These are phyloP conservation scores for Rhazya stricta DNA, from an alignment of 257 asterid genomes.

Conservation along the genomic window DNA sequence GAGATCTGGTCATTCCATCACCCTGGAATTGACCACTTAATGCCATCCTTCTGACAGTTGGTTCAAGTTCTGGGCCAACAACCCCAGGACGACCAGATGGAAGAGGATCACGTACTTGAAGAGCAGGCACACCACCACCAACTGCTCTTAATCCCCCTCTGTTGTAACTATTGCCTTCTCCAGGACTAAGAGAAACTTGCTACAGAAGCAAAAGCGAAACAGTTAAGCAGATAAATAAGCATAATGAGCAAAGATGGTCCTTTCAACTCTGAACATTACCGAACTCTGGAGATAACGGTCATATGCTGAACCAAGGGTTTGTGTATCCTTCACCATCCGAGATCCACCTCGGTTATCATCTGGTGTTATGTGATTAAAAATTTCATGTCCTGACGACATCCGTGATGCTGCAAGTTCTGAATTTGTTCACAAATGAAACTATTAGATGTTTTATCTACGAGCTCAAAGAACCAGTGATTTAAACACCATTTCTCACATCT, in stretches of 20 bases:
- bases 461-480: neutral
- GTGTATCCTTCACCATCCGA: constrained; percentile 31
- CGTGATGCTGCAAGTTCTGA: constrained; percentile 29
- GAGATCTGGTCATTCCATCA: constrained; percentile 36
- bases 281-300: constrained; percentile 49
- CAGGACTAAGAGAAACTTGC: constrained; percentile 36
- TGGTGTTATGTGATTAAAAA: constrained; percentile 25
- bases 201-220: constrained; percentile 19
- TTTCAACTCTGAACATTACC: constrained; percentile 29
- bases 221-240: constrained; percentile 15
- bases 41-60: constrained; percentile 34
- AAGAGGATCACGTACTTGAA: constrained; percentile 27
- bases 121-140: constrained; percentile 30
- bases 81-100: constrained; percentile 26
- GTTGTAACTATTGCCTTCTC: constrained; percentile 29
- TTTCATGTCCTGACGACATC: constrained; percentile 27
- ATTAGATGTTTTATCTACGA: neutral
- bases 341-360: constrained; percentile 34
- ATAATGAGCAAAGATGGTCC: constrained; percentile 5
- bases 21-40: constrained; percentile 29
- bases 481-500: too few species aligned
- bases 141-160: constrained; percentile 30
- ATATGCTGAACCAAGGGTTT: constrained; percentile 47
- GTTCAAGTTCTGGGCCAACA: constrained; percentile 27
- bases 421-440: constrained; percentile 10